A percentile compares a stretch with the other conserved stretches of the same genome.
phyloP scores from a whole-genome alignment of 2,329 filamentous ascomycete species.

The Aureobasidium sp. region DNA sequence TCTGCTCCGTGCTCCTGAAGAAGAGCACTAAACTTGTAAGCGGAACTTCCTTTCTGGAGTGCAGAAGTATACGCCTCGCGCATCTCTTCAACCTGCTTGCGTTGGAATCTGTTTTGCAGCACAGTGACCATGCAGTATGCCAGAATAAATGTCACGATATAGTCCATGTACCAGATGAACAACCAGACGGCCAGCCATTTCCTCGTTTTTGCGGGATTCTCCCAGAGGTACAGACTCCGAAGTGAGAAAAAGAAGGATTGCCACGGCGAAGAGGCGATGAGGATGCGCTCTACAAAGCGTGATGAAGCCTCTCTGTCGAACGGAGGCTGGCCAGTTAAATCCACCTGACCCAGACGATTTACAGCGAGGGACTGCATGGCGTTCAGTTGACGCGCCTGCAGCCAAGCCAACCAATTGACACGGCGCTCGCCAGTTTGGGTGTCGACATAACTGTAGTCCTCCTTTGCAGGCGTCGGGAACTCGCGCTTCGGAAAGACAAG shows the following conservation, averaged over 20 bases:
- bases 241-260: slow-evolving; percentile 31
- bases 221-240: slow-evolving; percentile 32
- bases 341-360: slow-evolving; percentile 23
- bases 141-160: slow-evolving; percentile 28
- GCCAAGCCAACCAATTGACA: slow-evolving; percentile 23
- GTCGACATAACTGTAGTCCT: slow-evolving; percentile 23
- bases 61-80: slow-evolving; percentile 27
- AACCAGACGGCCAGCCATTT: slow-evolving; percentile 30
- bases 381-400: not conserved
- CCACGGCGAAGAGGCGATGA: slow-evolving; percentile 34
- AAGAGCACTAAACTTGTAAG: slow-evolving; percentile 29
- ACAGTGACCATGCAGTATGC: slow-evolving; percentile 29
- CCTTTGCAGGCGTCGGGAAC: slow-evolving; percentile 20
- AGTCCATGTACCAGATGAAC: slow-evolving; percentile 30
- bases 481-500: slow-evolving; percentile 26
- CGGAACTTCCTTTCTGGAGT: slow-evolving; percentile 23
- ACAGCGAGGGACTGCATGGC: slow-evolving; percentile 8
- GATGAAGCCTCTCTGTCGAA: slow-evolving; percentile 30
- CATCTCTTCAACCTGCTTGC: slow-evolving; percentile 23
- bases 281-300: slow-evolving; percentile 29
- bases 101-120: slow-evolving; percentile 24
- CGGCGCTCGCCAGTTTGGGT: slow-evolving; percentile 21
- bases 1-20: slow-evolving; percentile 29
- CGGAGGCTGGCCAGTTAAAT: slow-evolving; percentile 25
- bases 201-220: slow-evolving; percentile 27